These are phyloP conservation scores for Xerocomus minutiporus DNA, from an alignment of 1,284 basidiomycete genomes.

Conservation along the genomic window DNA sequence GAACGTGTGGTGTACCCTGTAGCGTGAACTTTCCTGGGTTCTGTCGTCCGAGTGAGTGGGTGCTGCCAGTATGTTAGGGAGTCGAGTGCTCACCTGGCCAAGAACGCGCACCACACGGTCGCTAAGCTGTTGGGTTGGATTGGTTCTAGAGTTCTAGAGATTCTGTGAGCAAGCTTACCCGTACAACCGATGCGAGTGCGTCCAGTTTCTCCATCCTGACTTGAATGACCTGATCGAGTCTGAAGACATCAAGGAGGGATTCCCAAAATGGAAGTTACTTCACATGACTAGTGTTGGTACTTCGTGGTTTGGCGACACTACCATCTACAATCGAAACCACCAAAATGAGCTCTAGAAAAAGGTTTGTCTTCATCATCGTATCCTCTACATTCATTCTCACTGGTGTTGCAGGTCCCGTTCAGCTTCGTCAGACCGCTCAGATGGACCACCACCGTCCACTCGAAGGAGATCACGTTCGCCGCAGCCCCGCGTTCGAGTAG, in stretches of 20 bases:
- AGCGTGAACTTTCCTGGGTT: slow-evolving; percentile 91
- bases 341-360: slow-evolving; percentile 24
- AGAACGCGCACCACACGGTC: slow-evolving; percentile 60
- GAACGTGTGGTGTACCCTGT: slow-evolving; percentile 53
- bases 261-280: slow-evolving; percentile 2
- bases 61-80: background rate
- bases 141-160: fast-evolving
- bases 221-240: background rate
- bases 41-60: slow-evolving; percentile 34
- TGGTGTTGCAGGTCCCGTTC: slow-evolving; percentile 50
- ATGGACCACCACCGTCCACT: slow-evolving; percentile 54
- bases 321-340: slow-evolving; percentile 5
- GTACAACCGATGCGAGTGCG: slow-evolving; percentile 46
- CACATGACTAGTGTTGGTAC: background rate
- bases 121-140: slow-evolving; percentile 46
- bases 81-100: slow-evolving; percentile 55
- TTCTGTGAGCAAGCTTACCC: slow-evolving; percentile 36
- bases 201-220: slow-evolving; percentile 43
- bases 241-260: background rate
- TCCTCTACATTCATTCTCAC: background rate
- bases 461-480: slow-evolving; percentile 65
- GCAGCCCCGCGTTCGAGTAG: slow-evolving; percentile 35
- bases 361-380: slow-evolving; percentile 5
- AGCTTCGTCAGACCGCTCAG: slow-evolving; percentile 40
- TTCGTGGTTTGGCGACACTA: no score